phyloP scores from a whole-genome alignment of 306 rosid genomes.

The Sicyos edulis region DNA sequence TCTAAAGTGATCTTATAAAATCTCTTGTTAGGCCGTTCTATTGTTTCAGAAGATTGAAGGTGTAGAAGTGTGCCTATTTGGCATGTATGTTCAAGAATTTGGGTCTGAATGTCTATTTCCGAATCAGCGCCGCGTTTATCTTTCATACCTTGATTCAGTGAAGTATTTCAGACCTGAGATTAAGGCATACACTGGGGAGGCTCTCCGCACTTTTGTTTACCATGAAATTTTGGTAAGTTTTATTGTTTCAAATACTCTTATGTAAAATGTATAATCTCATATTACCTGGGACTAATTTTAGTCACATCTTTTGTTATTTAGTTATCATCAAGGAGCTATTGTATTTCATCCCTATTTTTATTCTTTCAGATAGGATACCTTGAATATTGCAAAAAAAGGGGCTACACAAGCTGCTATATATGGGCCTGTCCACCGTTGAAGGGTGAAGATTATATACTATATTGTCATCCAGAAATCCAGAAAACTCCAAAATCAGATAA shows the following conservation, averaged over 20 bases:
- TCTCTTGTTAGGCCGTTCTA: slow-evolving; percentile 53
- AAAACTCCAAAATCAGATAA: slow-evolving; percentile 98
- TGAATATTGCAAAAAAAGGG: slow-evolving; percentile 89
- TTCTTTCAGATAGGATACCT: slow-evolving; percentile 82
- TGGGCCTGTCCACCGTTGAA: slow-evolving; percentile 99
- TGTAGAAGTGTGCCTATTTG: slow-evolving; percentile 93
- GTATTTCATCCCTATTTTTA: slow-evolving; percentile 10
- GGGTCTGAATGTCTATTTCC: slow-evolving; percentile 86
- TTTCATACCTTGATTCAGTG: slow-evolving; percentile 93
- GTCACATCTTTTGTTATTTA: slow-evolving; percentile 11
- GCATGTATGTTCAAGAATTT: slow-evolving; percentile 99
- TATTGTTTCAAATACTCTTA: background rate
- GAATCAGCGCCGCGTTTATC: slow-evolving; percentile 93
- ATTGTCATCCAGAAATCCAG: slow-evolving; percentile 98
- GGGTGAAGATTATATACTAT: slow-evolving; percentile 98
- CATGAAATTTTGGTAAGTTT: slow-evolving; percentile 86
- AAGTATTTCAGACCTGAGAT: slow-evolving; percentile 96
- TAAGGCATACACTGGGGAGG: slow-evolving; percentile 84
- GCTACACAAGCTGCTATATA: slow-evolving; percentile 93
- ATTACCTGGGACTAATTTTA: slow-evolving; percentile 7
- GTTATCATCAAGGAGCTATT: slow-evolving; percentile 23
- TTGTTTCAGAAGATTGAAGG: slow-evolving; percentile 98
- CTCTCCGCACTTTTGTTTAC: slow-evolving; percentile 91
- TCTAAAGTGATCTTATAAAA: slow-evolving; percentile 7
- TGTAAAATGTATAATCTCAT: background rate